Evolutionary conservation across 176 grass and related monocot genomes (phyloP), one percentile per base, ranked within the genome.

Genomic region (Oryza glumipatula): DNA sequence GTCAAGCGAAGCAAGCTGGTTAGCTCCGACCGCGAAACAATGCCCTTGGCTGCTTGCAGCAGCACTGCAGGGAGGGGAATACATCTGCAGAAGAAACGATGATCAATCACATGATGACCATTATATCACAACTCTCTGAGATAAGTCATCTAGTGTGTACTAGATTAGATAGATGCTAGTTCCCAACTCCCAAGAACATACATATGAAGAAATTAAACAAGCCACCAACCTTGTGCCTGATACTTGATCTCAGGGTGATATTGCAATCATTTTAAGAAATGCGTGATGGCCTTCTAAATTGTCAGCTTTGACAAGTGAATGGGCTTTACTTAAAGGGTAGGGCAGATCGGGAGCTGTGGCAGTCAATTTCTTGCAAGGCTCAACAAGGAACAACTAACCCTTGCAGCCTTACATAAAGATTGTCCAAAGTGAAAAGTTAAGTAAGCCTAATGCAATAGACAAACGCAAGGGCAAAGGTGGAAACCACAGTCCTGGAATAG

Each of bases 351-450:
- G 87, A 86, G 85, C 76, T 76, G 86, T 17, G 79, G n/a, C 85
- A 82, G 88, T 93, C 89, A 92, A 92, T 98, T 91, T 86, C 89
- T 95, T 89, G 89, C 82, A 91, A 88, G 87, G 78, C 87, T 94
- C 85, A 88, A 94, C 88, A 94, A 94, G 87, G 86, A 93, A 89
- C 89, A 95, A 92, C 69, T 90, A 78, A 93, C 71, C 22, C 81
- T 78, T 85, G 89, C 90, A 95, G 89, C 93, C 94, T 95, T 95
- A 88, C 80, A 90, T 85, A 84, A 89, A 89, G 86, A 85, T 85
- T 87, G 86, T 87, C 82, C 94, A 95, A 93, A 98, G 94, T 90
- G 82, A 95, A 98, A 98, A 92, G 91, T 66, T 89, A 89, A 87
- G 74, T 17, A 41, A 83, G 76, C 64, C 65, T 87, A 74, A 87